Base-by-base conservation (phyloP, 345 rosid species). In the Erysimum cheiranthoides region DNA sequence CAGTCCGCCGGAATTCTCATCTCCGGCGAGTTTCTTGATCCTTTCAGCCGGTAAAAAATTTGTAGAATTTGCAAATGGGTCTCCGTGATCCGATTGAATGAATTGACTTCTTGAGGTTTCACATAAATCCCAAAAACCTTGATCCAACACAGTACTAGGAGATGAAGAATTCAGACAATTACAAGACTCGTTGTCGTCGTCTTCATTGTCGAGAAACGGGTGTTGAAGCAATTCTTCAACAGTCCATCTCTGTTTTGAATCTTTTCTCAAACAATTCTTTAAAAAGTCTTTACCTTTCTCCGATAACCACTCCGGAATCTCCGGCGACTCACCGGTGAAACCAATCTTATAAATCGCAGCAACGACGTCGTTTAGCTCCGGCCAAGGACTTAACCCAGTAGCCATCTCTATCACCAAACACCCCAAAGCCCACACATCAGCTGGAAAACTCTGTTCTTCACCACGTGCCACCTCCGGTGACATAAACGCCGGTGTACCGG, bases 401-500 rank as follows among this genome's bases (percentile, higher is more conserved):
- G 89, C 87, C 96, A 90, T 91, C 80, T 94, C 97, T 42, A 92
- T 76, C 72, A 89, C 64, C 62, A 81, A 75, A 66, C 98, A 92
- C 28, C 98, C 97, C 7, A 90, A 78, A 8, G 96, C 93, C 98
- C 98, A 94, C 18, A 94, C 81, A 61, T 94, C 98, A 59, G 96
- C 97, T 6, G 86, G 79, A 58, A 81, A 86, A 30, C 96, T 88
- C 80, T 94, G 98, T 4, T 85, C 92, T 74, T 92, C 95, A 13
- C 94, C 90, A 1, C 97, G 84, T 0, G 95, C 96, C 18, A 87
- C 96, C 85, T 94, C 98, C 53, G 97, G 98, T 0, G 98, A 78
- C 98, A 94, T 94, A 70, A 88, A 94, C 75, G 85, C 86, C 81
- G 98, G 98, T 36, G 98, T 91, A 38, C 98, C 98, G 60, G 93